Conservation (phyloP, 2,329 filamentous ascomycete species). For the Atkinsonella texensis region DNA sequence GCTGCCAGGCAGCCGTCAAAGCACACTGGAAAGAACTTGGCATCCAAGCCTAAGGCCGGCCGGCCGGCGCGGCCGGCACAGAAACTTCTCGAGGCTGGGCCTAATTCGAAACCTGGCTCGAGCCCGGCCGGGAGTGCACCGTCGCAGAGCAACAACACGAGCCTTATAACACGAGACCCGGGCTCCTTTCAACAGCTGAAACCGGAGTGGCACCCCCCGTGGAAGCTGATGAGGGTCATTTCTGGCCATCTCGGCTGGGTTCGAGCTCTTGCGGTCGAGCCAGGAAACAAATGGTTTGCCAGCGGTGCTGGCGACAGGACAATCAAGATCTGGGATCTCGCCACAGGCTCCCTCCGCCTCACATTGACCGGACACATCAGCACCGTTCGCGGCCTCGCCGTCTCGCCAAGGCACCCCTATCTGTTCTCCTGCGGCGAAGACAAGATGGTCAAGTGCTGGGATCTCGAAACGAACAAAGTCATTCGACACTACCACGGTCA, state of each 20-base stretch:
- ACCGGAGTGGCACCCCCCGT: constrained; percentile 94
- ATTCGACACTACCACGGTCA: constrained; percentile 97
- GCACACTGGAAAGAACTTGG: constrained; percentile 16
- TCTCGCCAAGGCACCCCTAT: constrained; percentile 89
- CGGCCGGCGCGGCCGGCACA: constrained; percentile 38
- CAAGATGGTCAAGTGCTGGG: constrained; percentile 99
- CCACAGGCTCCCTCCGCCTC: constrained; percentile 69
- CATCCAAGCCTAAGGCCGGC: constrained; percentile 10
- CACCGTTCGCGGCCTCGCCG: constrained; percentile 80
- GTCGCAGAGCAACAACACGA: constrained; percentile 18
- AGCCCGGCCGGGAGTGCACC: not conserved
- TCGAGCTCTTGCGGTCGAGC: constrained; percentile 76
- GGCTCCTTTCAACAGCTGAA: constrained; percentile 36
- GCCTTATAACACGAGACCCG: constrained; percentile 18
- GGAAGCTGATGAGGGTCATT: constrained; percentile 97
- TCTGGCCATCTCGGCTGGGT: constrained; percentile 97
- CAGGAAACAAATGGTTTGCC: constrained; percentile 95
- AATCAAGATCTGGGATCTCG: constrained; percentile 98
- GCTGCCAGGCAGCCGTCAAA: constrained; percentile 62
- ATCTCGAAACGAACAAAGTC: constrained; percentile 98
- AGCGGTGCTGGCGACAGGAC: constrained; percentile 90
- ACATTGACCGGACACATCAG: constrained; percentile 93
- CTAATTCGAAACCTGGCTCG: not conserved
- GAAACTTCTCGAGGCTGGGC: constrained; percentile 28
- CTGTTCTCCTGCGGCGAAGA: constrained; percentile 97